Evolutionary conservation across 257 asterid genomes (phyloP).

Genomic region (Solanum ossicruentum): DNA sequence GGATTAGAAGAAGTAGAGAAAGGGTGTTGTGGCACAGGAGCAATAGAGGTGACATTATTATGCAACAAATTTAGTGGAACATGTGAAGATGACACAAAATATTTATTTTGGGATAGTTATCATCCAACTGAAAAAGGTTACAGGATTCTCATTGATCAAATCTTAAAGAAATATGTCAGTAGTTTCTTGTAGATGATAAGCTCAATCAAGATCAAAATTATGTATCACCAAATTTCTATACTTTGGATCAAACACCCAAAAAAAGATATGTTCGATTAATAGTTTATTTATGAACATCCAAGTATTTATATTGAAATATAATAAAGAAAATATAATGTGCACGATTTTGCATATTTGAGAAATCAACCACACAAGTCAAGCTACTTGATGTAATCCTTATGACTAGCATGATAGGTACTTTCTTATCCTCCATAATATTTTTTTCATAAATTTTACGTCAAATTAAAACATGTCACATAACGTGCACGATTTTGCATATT

Average conservation of each 20-base stretch:
- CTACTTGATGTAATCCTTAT: neutral
- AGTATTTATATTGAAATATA: neutral
- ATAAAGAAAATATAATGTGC: neutral
- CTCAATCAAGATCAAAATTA: neutral
- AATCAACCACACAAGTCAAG: neutral
- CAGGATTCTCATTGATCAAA: constrained; percentile 5
- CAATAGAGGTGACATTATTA: constrained; percentile 5
- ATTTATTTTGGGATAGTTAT: constrained; percentile 30
- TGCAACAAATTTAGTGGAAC: constrained; percentile 14
- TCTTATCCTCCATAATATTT: neutral
- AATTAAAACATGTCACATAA: too few relatives aligned
- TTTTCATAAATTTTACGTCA: too few relatives aligned
- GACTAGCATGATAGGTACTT: neutral
- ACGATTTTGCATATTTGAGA: neutral
- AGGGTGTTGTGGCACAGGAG: constrained; percentile 34
- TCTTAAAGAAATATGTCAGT: neutral
- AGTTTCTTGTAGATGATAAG: neutral
- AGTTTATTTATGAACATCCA: neutral
- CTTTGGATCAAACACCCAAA: neutral
- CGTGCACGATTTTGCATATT: neutral
- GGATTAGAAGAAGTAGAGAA: constrained; percentile 25
- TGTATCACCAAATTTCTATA: neutral
- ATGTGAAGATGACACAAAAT: constrained; percentile 15
- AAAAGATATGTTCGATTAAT: neutral
- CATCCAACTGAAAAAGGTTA: constrained; percentile 34